Evolutionary conservation across 495 filamentous ascomycete genomes (phyloP).

Genomic region (Penicillium salamii): DNA sequence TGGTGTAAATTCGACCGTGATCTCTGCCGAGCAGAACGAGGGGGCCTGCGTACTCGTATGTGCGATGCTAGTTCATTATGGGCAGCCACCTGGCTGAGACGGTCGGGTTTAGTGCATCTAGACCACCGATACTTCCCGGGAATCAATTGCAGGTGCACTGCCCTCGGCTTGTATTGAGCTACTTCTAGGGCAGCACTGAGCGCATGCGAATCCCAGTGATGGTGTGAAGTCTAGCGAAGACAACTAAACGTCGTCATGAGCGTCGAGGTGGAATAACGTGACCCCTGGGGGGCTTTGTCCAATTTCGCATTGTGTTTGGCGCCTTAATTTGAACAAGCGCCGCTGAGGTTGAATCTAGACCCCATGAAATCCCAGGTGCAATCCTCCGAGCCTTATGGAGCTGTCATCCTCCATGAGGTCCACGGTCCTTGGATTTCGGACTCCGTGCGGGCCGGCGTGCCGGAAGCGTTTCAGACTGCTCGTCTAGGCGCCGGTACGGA

Average conservation of each 20-base stretch:
- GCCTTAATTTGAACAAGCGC: background rate
- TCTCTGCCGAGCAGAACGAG: background rate
- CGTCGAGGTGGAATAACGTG: background rate
- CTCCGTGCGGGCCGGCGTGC: conserved; percentile 12
- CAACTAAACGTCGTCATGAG: background rate
- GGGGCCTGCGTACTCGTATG: conserved; percentile 2
- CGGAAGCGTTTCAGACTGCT: conserved; percentile 26
- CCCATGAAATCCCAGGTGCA: background rate
- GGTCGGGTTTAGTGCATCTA: background rate
- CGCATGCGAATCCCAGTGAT: too few relatives aligned
- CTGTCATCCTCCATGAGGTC: background rate
- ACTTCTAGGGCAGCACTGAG: background rate
- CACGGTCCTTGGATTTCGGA: conserved; percentile 1
- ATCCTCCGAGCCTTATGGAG: background rate
- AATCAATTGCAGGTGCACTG: background rate
- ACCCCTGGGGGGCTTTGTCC: background rate
- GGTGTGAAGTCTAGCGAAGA: too few relatives aligned
- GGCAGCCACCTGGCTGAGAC: background rate
- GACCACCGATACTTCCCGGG: background rate
- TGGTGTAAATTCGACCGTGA: too few relatives aligned
- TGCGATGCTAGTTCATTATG: background rate
- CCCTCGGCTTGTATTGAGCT: background rate
- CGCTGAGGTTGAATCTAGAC: background rate
- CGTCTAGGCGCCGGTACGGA: conserved; percentile 11
- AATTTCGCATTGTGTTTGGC: background rate